Conservation (phyloP, 352 stramenopile genomes). For the Phytopythium cucurbitacearum region DNA sequence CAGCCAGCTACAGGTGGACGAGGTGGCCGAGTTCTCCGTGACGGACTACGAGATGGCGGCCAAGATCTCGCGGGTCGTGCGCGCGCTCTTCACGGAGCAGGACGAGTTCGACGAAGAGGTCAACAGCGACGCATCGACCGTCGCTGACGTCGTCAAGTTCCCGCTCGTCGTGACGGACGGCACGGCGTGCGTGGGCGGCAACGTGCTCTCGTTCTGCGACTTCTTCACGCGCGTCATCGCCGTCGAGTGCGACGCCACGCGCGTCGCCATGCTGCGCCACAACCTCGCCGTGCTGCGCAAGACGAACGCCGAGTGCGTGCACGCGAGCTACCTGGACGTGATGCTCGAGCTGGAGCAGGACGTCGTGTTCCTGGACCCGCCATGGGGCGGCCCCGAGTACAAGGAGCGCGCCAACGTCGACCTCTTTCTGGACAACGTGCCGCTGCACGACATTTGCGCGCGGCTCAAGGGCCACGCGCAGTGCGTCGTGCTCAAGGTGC, state of each 20-base stretch:
- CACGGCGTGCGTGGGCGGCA: slow-evolving; percentile 78
- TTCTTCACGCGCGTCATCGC: slow-evolving; percentile 75
- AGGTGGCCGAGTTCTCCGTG: slow-evolving; percentile 75
- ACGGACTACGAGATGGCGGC: slow-evolving; percentile 78
- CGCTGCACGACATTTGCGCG: slow-evolving; percentile 62
- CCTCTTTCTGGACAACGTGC: slow-evolving; percentile 56
- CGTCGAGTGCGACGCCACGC: slow-evolving; percentile 58
- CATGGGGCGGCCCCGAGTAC: slow-evolving; percentile 81
- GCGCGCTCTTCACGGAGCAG: slow-evolving; percentile 28
- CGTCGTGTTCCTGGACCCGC: slow-evolving; percentile 80
- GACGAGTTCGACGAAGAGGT: slow-evolving; percentile 6
- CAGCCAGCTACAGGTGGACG: slow-evolving; percentile 65
- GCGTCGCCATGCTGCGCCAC: slow-evolving; percentile 70
- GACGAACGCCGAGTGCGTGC: slow-evolving; percentile 48
- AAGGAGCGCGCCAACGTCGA: slow-evolving; percentile 67
- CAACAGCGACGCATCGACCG: slow-evolving; percentile 6
- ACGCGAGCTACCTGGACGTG: slow-evolving; percentile 66
- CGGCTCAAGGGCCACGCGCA: slow-evolving; percentile 35
- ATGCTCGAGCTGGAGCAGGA: slow-evolving; percentile 71
- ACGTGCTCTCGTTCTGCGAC: slow-evolving; percentile 78
- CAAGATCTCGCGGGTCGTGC: slow-evolving; percentile 63
- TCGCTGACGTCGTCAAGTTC: slow-evolving; percentile 20
- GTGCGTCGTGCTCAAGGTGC: slow-evolving; percentile 76
- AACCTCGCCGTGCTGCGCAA: slow-evolving; percentile 64
- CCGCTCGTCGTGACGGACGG: slow-evolving; percentile 62